phyloP scores from a whole-genome alignment of 331 rosid genomes.

The Pyrus hybrid region DNA sequence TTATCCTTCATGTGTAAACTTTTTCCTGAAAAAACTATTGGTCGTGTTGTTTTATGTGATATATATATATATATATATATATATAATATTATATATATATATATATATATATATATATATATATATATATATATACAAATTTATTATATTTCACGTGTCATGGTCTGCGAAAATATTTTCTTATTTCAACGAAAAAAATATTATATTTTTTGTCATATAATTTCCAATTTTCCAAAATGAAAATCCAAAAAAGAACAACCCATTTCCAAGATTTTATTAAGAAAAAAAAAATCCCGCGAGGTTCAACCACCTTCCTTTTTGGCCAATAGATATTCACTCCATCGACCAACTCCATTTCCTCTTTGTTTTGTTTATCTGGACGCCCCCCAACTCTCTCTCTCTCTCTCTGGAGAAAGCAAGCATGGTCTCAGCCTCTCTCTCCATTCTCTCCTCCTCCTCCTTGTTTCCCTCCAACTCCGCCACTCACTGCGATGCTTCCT shows the following conservation, averaged over 20 bases:
- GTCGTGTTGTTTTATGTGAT: no score
- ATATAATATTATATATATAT: no score
- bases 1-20: no score
- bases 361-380: conserved; percentile 28
- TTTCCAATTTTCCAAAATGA: no score
- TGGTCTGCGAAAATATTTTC: no score
- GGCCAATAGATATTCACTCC: background rate
- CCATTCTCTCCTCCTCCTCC: conserved; percentile 45
- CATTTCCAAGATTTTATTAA: background rate
- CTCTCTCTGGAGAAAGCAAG: background rate
- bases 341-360: background rate
- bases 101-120: no score
- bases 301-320: background rate
- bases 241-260: background rate
- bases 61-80: no score
- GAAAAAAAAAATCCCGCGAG: background rate
- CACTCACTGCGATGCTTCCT: conserved; percentile 32
- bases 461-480: conserved; percentile 37
- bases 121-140: no score
- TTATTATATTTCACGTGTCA: no score
- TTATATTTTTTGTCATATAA: background rate
- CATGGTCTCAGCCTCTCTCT: conserved; percentile 43
- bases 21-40: no score
- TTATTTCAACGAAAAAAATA: no score
- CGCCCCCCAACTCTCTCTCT: background rate